Base-by-base conservation (phyloP, 1,284 basidiomycete species). In the Naganishia liquefaciens region DNA sequence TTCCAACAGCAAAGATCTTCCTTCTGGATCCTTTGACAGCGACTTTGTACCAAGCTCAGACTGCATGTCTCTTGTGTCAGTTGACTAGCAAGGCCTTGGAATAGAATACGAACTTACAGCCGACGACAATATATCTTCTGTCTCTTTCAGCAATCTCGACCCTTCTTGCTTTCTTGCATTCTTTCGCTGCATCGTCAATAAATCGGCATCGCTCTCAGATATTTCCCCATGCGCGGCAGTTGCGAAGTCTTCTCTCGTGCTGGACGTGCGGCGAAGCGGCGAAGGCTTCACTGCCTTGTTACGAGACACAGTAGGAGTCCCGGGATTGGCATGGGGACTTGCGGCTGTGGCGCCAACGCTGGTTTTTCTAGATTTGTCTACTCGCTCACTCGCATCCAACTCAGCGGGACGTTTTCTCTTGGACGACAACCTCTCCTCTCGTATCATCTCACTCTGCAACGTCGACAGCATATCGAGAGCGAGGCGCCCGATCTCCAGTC, bases 401-500 rank as follows among this genome's bases (percentile, higher is more conserved):
- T 23, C 46, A 0, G 21, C 27, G 21, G 55, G 28, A 5, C 55
- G 55, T 21, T 60, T 60, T 21, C 55, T 49, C 50, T 62, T 51
- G 5, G 51, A 25, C 15, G 49, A 42, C 28, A 40, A 42, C 40
- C 43, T 53, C n/a, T 46, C 60, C 25, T 62, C 60, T 0, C 60
- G 49, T 17, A 52, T 27, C 37, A 62, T 62, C 42, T 62, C 60
- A 11, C 50, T 62, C 42, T 52, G 60, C 30, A 62, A 19, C 15
- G 50, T 53, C 9, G n/a, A 39, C 44, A 66, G 43, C 57, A 66
- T 66, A 17, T 66, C 64, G 5, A 66, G 52, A 21, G 57, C 52
- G 40, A 66, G 43, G 21, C 46, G 52, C 51, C 58, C 64, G n/a
- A 66, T 57, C 17, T 66, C 51, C 27, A 66, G 21, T 10, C 58